Evolutionary conservation across 2,329 filamentous ascomycete species (phyloP).

Genomic region (Penicillium sp.): DNA sequence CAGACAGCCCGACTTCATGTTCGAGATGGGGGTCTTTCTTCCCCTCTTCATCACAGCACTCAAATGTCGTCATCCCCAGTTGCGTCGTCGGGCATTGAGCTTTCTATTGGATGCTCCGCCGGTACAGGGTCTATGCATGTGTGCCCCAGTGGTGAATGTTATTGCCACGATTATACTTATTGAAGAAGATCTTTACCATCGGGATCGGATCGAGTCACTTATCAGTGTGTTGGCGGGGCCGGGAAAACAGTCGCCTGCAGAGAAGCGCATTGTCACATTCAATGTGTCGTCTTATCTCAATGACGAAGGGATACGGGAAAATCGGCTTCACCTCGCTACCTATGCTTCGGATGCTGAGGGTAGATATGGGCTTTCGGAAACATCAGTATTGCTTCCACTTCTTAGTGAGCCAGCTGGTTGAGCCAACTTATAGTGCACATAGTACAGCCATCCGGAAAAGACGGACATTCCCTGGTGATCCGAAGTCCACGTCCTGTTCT

Average conservation of each 20-base stretch:
- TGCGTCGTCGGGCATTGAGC: constrained; percentile 15
- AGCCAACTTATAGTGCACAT: background rate
- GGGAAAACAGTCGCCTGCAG: background rate
- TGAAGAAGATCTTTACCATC: background rate
- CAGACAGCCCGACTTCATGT: constrained; percentile 18
- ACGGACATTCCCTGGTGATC: background rate
- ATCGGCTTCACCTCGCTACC: background rate
- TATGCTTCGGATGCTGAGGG: background rate
- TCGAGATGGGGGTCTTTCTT: constrained; percentile 22
- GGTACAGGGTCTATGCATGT: constrained; percentile 20
- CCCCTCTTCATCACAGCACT: constrained; percentile 22
- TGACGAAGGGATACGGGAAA: background rate
- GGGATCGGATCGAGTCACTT: background rate
- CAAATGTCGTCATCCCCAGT: constrained; percentile 15
- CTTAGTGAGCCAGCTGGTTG: background rate
- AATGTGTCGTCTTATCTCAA: background rate
- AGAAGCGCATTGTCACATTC: background rate
- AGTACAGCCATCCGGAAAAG: background rate
- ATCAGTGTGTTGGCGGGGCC: constrained; percentile 2
- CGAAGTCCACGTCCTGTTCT: background rate
- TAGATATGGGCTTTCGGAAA: background rate
- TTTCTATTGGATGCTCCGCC: constrained; percentile 16
- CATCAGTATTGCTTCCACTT: constrained; percentile 8
- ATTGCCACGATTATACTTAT: background rate
- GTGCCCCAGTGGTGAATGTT: background rate